phyloP scores from a whole-genome alignment of 345 rosid species.

The rapeseed (Brassica napus) region DNA sequence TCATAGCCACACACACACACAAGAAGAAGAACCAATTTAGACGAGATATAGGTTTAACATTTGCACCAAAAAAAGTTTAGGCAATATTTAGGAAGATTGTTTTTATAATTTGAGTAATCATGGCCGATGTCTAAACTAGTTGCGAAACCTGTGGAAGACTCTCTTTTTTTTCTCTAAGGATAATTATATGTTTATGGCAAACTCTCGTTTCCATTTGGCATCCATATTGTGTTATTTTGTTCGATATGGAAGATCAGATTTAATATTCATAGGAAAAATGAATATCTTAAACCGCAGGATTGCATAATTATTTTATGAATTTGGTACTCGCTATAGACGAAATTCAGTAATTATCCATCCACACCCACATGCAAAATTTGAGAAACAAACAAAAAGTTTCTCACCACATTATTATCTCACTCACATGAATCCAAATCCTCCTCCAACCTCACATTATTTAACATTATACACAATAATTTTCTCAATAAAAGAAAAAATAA shows the following conservation, averaged over 20 bases:
- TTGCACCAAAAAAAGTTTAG: no score
- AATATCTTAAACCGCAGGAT: conserved; percentile 6
- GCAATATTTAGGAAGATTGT: background rate
- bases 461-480: conserved; percentile 23
- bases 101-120: background rate
- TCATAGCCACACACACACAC: background rate
- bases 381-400: conserved; percentile 39
- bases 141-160: background rate
- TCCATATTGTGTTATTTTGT: background rate
- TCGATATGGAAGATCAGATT: background rate
- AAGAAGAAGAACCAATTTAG: background rate
- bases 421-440: conserved; percentile 40
- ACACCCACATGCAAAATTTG: conserved; percentile 40
- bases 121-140: background rate
- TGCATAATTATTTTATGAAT: background rate
- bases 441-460: conserved; percentile 42
- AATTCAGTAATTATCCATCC: conserved; percentile 36
- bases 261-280: background rate
- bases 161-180: background rate
- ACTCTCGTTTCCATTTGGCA: background rate
- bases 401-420: conserved; percentile 41
- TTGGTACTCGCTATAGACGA: background rate
- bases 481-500: background rate
- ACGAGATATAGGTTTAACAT: background rate
- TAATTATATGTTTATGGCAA: background rate